Conservation (phyloP, 805 yeast species). For the Lipomyces sp. region DNA sequence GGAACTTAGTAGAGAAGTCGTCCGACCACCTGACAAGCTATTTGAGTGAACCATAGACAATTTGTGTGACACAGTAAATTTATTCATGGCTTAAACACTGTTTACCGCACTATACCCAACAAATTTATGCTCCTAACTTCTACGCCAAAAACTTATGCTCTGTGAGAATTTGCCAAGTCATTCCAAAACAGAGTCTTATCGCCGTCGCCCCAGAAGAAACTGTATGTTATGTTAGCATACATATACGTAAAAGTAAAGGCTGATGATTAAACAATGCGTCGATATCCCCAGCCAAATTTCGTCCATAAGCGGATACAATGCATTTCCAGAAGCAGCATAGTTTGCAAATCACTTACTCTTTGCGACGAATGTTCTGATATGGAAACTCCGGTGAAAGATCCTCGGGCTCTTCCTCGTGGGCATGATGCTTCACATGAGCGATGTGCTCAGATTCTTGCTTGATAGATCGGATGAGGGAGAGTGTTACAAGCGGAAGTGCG, state of each 20-base stretch:
- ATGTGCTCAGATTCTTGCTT: conserved; percentile 87
- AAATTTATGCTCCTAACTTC: not conserved
- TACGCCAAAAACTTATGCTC: conserved; percentile 14
- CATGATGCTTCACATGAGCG: conserved; percentile 67
- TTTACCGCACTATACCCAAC: conserved; percentile 3
- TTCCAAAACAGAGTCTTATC: conserved; percentile 98
- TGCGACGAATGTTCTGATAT: conserved; percentile 86
- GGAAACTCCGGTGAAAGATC: conserved; percentile 93
- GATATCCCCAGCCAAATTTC: not conserved
- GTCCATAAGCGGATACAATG: not conserved
- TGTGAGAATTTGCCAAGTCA: conserved; percentile 85
- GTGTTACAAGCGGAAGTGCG: conserved; percentile 80
- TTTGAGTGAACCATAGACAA: too few relatives aligned
- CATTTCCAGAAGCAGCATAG: not conserved
- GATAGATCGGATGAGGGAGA: conserved; percentile 79
- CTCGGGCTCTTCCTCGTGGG: conserved; percentile 64
- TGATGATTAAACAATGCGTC: not conserved
- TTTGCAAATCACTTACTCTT: conserved; percentile 49
- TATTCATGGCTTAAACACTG: not conserved
- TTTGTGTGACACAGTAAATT: too few relatives aligned
- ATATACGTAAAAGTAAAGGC: not conserved
- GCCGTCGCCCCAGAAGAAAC: conserved; percentile 98
- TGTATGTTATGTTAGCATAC: conserved; percentile 1
- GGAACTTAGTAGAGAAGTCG: too few relatives aligned
- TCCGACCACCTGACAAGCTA: too few relatives aligned